Evolutionary conservation across 139 green algal genomes (phyloP).

Genomic region (Chlorella sp.): DNA sequence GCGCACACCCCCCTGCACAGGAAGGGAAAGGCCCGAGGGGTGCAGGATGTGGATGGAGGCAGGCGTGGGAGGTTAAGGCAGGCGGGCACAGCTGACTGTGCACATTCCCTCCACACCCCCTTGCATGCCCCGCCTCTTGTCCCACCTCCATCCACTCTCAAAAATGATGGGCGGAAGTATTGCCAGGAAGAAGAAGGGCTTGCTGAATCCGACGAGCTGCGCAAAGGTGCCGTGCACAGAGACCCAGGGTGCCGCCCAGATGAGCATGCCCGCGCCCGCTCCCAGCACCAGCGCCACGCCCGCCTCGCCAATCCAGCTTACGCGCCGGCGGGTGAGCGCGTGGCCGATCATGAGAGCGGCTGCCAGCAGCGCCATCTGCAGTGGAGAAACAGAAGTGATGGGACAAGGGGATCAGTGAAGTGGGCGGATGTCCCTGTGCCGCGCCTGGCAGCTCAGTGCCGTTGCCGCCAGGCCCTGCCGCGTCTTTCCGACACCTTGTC

Average conservation of each 20-base stretch:
- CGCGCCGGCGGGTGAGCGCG: background rate
- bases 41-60: background rate
- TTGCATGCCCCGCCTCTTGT: background rate
- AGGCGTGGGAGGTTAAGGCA: background rate
- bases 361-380: background rate
- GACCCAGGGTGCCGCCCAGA: slow-evolving; percentile 16
- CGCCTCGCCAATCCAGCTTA: slow-evolving; percentile 7
- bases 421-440: too few species aligned
- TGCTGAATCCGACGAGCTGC: background rate
- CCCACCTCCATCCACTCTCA: slow-evolving; percentile 57
- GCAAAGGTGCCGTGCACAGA: background rate
- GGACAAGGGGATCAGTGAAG: too few species aligned
- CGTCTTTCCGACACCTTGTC: too few species aligned
- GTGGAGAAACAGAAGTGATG: too few species aligned
- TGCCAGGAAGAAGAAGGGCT: slow-evolving; percentile 57
- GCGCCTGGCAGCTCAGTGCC: too few species aligned
- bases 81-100: background rate
- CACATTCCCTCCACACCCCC: background rate
- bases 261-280: slow-evolving; percentile 23
- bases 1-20: too few species aligned
- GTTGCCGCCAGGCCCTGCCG: too few species aligned
- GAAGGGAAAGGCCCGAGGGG: too few species aligned
- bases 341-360: background rate
- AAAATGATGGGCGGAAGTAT: slow-evolving; percentile 82
- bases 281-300: slow-evolving; percentile 52